phyloP scores from a whole-genome alignment of 306 rosid genomes.

The Pachyrhizus erosus region DNA sequence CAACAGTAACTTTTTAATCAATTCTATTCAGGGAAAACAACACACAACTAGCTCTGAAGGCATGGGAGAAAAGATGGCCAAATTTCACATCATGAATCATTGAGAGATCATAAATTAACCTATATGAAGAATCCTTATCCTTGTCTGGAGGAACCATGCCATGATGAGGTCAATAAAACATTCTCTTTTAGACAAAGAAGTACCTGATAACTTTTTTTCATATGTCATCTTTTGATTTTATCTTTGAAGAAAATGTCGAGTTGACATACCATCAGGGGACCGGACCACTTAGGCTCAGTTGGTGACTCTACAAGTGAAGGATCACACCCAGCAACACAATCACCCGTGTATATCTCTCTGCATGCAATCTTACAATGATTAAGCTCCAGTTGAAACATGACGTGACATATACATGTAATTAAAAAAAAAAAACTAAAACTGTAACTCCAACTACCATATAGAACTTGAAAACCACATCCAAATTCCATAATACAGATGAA shows the following conservation, averaged over 20 bases:
- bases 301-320: conserved; percentile 77
- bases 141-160: too few species aligned
- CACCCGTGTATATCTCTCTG: conserved; percentile 71
- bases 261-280: conserved; percentile 74
- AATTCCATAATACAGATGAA: too few species aligned
- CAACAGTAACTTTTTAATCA: not conserved
- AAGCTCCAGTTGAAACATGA: conserved; percentile 33
- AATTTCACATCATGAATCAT: not conserved
- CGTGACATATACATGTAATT: not conserved
- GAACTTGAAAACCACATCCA: conserved; percentile 12
- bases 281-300: conserved; percentile 97
- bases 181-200: too few species aligned
- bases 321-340: conserved; percentile 78
- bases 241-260: not conserved
- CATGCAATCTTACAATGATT: conserved; percentile 30
- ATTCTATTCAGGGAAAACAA: too few species aligned
- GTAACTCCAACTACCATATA: not conserved
- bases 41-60: too few species aligned
- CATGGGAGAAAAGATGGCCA: too few species aligned
- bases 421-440: not conserved
- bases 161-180: too few species aligned
- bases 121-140: too few species aligned
- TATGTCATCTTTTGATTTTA: conserved; percentile 13
- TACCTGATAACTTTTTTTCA: not conserved
- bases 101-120: not conserved